These are phyloP conservation scores for Clarireedia sp. DNA, from an alignment of 2,329 filamentous ascomycete species.

Conservation along the genomic window DNA sequence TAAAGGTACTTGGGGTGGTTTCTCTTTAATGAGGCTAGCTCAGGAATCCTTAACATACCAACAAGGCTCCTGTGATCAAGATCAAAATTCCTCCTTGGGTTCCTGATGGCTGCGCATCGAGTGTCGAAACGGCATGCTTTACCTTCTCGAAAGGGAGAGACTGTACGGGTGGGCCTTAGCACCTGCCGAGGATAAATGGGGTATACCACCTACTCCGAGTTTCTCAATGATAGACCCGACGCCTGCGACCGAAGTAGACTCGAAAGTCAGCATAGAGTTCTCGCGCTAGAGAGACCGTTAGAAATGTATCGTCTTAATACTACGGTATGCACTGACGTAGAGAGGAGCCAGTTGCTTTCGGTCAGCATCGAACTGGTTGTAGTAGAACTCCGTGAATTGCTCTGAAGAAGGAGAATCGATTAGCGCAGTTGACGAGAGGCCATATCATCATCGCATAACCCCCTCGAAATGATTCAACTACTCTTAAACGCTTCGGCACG, in stretches of 20 bases:
- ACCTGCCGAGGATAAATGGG: background rate
- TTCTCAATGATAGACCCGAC: slow-evolving; percentile 65
- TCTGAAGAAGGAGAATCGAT: slow-evolving; percentile 42
- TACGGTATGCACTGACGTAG: slow-evolving; percentile 58
- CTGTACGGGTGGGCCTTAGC: slow-evolving; percentile 37
- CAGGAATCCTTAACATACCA: slow-evolving; percentile 48
- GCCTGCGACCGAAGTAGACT: slow-evolving; percentile 62
- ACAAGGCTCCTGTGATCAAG: slow-evolving; percentile 76
- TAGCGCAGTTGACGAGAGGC: slow-evolving; percentile 7
- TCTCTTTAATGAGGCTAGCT: slow-evolving; percentile 4
- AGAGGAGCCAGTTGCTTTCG: slow-evolving; percentile 57
- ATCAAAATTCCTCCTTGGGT: slow-evolving; percentile 68
- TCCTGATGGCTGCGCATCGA: slow-evolving; percentile 74
- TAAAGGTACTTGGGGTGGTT: background rate
- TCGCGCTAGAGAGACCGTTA: slow-evolving; percentile 50
- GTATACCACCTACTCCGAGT: slow-evolving; percentile 53
- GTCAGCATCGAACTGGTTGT: slow-evolving; percentile 73
- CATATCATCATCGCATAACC: background rate
- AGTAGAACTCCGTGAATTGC: slow-evolving; percentile 87
- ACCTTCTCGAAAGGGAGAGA: slow-evolving; percentile 74
- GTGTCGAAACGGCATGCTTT: slow-evolving; percentile 65
- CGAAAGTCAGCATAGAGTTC: slow-evolving; percentile 89
- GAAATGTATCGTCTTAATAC: slow-evolving; percentile 7
- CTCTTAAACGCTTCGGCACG: background rate
- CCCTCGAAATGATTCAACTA: background rate